Evolutionary conservation across 2,329 filamentous ascomycete genomes (phyloP).

Genomic region (Diplodia mutila): DNA sequence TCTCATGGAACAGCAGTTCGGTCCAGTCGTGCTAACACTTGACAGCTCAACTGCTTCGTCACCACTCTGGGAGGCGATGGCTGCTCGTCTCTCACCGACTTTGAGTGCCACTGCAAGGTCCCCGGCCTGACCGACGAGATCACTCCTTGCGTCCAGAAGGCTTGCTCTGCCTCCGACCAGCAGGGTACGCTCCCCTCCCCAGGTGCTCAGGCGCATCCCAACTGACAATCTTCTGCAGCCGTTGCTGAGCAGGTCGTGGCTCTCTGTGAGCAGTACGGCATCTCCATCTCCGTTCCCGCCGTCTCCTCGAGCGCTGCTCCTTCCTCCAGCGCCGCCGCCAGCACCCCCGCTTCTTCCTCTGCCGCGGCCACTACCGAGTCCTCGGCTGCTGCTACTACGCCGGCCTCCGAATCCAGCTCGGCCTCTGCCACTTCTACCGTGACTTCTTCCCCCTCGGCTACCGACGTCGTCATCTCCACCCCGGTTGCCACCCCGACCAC

Average conservation of each 20-base stretch:
- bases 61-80: conserved; percentile 47
- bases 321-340: conserved; percentile 27
- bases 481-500: conserved; percentile 27
- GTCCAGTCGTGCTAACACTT: conserved; percentile 30
- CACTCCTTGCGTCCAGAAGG: conserved; percentile 52
- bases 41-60: conserved; percentile 53
- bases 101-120: conserved; percentile 55
- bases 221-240: conserved; percentile 24
- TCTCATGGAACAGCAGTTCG: neutral
- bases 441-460: conserved; percentile 8
- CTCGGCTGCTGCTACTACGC: conserved; percentile 20
- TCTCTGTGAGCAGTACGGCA: conserved; percentile 41
- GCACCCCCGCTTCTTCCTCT: conserved; percentile 2
- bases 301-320: conserved; percentile 27
- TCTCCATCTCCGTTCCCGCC: conserved; percentile 36
- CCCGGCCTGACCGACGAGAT: conserved; percentile 47
- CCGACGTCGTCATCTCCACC: conserved; percentile 22
- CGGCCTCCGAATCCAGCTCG: conserved; percentile 25
- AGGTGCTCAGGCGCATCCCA: neutral
- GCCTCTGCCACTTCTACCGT: conserved; percentile 8
- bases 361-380: conserved; percentile 3
- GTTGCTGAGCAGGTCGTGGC: conserved; percentile 37
- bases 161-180: conserved; percentile 47
- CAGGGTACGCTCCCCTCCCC: conserved; percentile 36
- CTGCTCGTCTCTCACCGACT: conserved; percentile 52